These are phyloP conservation scores for Zygosaccharomyces gambellarensis DNA, from an alignment of 805 yeast species.

Conservation along the genomic window DNA sequence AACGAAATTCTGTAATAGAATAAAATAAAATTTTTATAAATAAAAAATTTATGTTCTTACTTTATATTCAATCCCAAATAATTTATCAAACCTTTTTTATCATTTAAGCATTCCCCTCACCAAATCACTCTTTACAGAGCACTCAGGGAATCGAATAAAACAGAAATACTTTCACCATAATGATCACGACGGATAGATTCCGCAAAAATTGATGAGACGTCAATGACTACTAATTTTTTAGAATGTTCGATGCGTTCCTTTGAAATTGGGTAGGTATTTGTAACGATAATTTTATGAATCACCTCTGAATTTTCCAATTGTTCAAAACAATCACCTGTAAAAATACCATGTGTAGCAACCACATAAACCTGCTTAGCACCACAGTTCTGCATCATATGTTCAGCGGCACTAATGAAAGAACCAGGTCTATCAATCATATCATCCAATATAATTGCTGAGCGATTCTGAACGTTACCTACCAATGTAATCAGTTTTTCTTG, in stretches of 20 bases:
- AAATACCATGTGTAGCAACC: constrained; percentile 94
- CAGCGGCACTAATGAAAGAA: constrained; percentile 95
- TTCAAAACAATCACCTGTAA: constrained; percentile 82
- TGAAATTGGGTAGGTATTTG: constrained; percentile 91
- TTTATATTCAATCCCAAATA: background rate
- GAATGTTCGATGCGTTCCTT: constrained; percentile 52
- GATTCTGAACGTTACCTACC: constrained; percentile 91
- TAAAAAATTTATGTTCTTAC: background rate
- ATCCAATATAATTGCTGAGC: constrained; percentile 89
- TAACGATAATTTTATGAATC: constrained; percentile 88
- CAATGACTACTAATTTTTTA: constrained; percentile 77
- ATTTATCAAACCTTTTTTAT: background rate
- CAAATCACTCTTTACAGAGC: constrained; percentile 26
- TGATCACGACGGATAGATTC: constrained; percentile 99
- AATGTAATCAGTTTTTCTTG: constrained; percentile 85
- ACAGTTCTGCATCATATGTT: constrained; percentile 90
- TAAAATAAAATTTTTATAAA: background rate
- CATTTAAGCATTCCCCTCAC: background rate
- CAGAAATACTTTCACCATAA: constrained; percentile 94
- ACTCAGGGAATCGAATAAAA: constrained; percentile 82
- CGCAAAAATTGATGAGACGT: constrained; percentile 91
- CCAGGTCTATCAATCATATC: constrained; percentile 97
- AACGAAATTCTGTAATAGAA: background rate
- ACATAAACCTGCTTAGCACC: constrained; percentile 90
- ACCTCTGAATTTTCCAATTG: constrained; percentile 69